phyloP scores from a whole-genome alignment of 345 rosid species.

The Anastatica hierochuntica region DNA sequence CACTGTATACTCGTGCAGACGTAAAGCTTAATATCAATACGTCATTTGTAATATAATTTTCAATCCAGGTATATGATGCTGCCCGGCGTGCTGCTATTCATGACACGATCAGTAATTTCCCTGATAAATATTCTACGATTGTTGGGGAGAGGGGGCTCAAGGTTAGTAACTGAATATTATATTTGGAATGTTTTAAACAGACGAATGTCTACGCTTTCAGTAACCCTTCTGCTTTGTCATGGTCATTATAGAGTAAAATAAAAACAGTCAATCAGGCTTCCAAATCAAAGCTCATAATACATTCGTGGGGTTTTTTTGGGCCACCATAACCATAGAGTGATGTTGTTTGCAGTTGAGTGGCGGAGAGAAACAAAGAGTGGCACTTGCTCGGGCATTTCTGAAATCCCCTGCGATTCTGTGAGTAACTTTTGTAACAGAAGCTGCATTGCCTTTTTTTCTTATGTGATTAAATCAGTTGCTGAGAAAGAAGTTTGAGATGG shows the following conservation, averaged over 20 bases:
- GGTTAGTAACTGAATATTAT: slow-evolving; percentile 45
- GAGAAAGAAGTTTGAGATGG: not conserved
- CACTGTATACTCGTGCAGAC: not conserved
- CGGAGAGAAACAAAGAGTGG: slow-evolving; percentile 99
- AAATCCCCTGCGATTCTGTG: slow-evolving; percentile 83
- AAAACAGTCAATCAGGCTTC: no score
- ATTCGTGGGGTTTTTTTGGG: not conserved
- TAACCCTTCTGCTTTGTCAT: not conserved
- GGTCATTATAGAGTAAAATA: no score
- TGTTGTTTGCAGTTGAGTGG: slow-evolving; percentile 75
- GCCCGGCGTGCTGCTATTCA: slow-evolving; percentile 94
- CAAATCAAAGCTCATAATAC: not conserved
- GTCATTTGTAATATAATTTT: slow-evolving; percentile 7
- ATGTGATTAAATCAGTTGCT: not conserved
- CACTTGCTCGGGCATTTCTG: slow-evolving; percentile 88
- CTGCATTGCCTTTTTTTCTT: not conserved
- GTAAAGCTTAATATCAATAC: not conserved
- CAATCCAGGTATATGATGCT: slow-evolving; percentile 80
- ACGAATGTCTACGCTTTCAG: not conserved
- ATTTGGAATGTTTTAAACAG: not conserved
- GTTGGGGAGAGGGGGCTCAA: slow-evolving; percentile 98
- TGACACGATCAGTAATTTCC: slow-evolving; percentile 84
- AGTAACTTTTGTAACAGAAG: slow-evolving; percentile 21
- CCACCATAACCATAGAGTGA: not conserved
- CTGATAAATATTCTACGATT: slow-evolving; percentile 77